These are phyloP conservation scores for Pythium plurisporium DNA, from an alignment of 352 stramenopile species.

Conservation along the genomic window DNA sequence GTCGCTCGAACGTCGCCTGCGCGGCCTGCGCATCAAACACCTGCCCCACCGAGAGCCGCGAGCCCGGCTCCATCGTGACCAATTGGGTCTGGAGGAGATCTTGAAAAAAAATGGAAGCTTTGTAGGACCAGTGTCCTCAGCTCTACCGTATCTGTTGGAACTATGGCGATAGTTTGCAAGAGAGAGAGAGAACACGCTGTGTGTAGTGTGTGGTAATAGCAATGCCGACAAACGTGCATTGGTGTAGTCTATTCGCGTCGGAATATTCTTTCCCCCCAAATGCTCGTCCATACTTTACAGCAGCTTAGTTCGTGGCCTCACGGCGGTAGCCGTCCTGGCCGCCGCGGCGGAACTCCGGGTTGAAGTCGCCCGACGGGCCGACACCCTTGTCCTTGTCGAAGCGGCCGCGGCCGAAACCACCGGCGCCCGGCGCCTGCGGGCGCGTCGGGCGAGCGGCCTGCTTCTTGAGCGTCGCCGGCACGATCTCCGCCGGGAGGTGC, in stretches of 20 bases:
- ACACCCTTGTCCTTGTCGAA: conserved; percentile 90
- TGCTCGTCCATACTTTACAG: conserved; percentile 38
- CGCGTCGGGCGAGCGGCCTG: conserved; percentile 78
- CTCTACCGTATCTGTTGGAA: too few species aligned
- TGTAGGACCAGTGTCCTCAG: too few species aligned
- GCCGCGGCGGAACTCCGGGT: conserved; percentile 82
- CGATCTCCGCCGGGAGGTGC: conserved; percentile 97
- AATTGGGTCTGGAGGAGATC: too few species aligned
- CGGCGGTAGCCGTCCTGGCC: conserved; percentile 86
- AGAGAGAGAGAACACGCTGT: background rate
- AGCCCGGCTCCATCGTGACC: too few species aligned
- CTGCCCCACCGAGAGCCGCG: conserved; percentile 29
- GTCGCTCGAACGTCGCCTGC: conserved; percentile 43
- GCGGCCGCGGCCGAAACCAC: conserved; percentile 78
- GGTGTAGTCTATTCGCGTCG: conserved; percentile 73
- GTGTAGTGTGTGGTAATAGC: conserved; percentile 18
- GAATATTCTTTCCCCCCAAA: too few species aligned
- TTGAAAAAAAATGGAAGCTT: too few species aligned
- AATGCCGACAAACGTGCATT: conserved; percentile 63
- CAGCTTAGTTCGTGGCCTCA: conserved; percentile 79
- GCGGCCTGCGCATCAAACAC: conserved; percentile 52
- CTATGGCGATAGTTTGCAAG: too few species aligned
- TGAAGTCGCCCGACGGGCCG: conserved; percentile 84
- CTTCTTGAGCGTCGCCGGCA: conserved; percentile 98
- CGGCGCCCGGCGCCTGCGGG: conserved; percentile 66